These are phyloP conservation scores for Ambispora gerdemannii DNA, from an alignment of 192 early-diverging fungal species.

Conservation along the genomic window DNA sequence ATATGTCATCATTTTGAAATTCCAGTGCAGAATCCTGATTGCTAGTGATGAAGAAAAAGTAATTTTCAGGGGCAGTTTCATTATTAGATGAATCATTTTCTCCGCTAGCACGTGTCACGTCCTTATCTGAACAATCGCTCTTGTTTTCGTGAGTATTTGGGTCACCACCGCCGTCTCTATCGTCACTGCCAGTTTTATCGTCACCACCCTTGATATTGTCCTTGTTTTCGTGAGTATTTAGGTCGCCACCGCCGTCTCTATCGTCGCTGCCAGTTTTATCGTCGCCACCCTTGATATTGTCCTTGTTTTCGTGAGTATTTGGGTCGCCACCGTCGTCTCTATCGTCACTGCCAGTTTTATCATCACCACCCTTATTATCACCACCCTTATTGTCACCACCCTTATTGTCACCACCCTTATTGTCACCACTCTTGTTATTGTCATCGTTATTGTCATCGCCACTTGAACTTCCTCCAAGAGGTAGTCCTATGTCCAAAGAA, in stretches of 20 bases:
- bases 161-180: background rate
- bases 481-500: slow-evolving; percentile 14
- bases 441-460: no score
- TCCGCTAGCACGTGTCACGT: background rate
- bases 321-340: background rate
- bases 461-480: background rate
- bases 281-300: background rate
- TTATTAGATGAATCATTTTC: background rate
- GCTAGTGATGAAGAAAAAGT: no score
- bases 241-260: background rate
- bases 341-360: background rate
- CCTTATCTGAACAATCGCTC: background rate
- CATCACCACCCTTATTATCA: background rate
- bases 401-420: background rate
- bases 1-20: background rate
- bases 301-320: slow-evolving; percentile 1
- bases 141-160: background rate
- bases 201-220: background rate
- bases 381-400: background rate
- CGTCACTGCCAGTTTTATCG: background rate
- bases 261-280: background rate
- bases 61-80: no score
- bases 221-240: slow-evolving; percentile 1
- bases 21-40: background rate
- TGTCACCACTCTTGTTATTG: background rate